A percentile compares a stretch with the other conserved stretches of the same genome.
Conservation (phyloP, 2,329 filamentous ascomycete genomes). For the Microsporum canis region DNA sequence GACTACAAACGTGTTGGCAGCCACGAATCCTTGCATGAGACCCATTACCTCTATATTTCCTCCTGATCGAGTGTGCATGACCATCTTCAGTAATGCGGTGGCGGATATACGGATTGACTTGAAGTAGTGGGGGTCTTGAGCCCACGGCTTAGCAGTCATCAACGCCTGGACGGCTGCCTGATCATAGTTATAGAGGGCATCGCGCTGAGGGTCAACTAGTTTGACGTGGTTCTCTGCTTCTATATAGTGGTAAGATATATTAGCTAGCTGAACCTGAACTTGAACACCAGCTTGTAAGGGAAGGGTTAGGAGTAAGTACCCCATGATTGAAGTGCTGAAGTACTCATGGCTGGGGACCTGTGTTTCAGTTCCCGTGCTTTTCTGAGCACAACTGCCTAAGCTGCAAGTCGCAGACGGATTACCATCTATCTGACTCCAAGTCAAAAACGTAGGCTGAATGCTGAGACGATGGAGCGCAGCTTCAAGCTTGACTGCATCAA, state of each 20-base stretch:
- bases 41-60: conserved; percentile 94
- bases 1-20: conserved; percentile 71
- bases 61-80: conserved; percentile 95
- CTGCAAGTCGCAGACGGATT: neutral
- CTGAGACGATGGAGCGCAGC: neutral
- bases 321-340: conserved; percentile 50
- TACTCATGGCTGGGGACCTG: conserved; percentile 32
- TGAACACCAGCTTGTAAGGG: conserved; percentile 6
- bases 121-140: conserved; percentile 71
- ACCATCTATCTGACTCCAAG: neutral
- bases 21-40: conserved; percentile 90
- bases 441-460: neutral
- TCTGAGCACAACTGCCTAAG: neutral
- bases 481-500: no score
- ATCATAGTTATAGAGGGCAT: conserved; percentile 84
- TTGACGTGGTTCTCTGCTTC: conserved; percentile 80
- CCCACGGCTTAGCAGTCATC: conserved; percentile 60
- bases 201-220: conserved; percentile 73
- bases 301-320: conserved; percentile 33
- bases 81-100: conserved; percentile 93
- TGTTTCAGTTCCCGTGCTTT: neutral
- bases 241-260: conserved; percentile 27
- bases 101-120: conserved; percentile 87
- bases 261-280: conserved; percentile 7
- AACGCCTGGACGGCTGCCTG: conserved; percentile 55